Conservation (phyloP, 2,329 filamentous ascomycete species). For the Leptographium lundbergii region DNA sequence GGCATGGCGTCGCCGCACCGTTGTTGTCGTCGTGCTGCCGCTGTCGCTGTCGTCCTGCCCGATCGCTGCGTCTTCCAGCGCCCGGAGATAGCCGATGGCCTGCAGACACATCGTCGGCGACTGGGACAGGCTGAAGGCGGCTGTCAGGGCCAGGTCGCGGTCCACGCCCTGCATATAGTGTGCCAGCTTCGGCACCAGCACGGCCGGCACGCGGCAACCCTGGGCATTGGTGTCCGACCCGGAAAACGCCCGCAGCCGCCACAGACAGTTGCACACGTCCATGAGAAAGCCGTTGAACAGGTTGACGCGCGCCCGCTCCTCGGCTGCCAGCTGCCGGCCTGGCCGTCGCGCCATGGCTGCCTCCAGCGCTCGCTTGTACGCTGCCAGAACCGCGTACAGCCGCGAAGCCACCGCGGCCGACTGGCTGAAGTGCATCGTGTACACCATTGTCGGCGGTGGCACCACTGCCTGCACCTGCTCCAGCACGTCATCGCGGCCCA, state of each 20-base stretch:
- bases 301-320: slow-evolving; percentile 48
- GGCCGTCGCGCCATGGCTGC: slow-evolving; percentile 32
- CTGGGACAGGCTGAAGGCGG: slow-evolving; percentile 45
- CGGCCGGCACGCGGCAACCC: slow-evolving; percentile 36
- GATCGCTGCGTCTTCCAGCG: slow-evolving; percentile 42
- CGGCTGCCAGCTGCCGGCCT: slow-evolving; percentile 22
- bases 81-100: slow-evolving; percentile 41
- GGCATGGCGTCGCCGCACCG: slow-evolving; percentile 38
- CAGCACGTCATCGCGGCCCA: slow-evolving; percentile 30
- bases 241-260: slow-evolving; percentile 62
- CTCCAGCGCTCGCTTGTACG: slow-evolving; percentile 66
- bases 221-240: slow-evolving; percentile 48
- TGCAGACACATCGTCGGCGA: slow-evolving; percentile 44
- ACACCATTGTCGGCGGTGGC: slow-evolving; percentile 55
- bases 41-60: slow-evolving; percentile 18
- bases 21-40: background rate
- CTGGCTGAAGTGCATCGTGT: slow-evolving; percentile 54
- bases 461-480: slow-evolving; percentile 51
- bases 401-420: slow-evolving; percentile 54
- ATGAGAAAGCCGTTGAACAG: slow-evolving; percentile 75
- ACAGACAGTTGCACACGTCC: slow-evolving; percentile 76
- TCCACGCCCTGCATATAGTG: slow-evolving; percentile 37
- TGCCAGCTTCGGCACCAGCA: slow-evolving; percentile 31
- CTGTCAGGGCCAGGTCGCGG: slow-evolving; percentile 30
- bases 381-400: slow-evolving; percentile 54